Base-by-base conservation (phyloP, 2,329 filamentous ascomycete genomes). In the Pyrenochaeta sp. region DNA sequence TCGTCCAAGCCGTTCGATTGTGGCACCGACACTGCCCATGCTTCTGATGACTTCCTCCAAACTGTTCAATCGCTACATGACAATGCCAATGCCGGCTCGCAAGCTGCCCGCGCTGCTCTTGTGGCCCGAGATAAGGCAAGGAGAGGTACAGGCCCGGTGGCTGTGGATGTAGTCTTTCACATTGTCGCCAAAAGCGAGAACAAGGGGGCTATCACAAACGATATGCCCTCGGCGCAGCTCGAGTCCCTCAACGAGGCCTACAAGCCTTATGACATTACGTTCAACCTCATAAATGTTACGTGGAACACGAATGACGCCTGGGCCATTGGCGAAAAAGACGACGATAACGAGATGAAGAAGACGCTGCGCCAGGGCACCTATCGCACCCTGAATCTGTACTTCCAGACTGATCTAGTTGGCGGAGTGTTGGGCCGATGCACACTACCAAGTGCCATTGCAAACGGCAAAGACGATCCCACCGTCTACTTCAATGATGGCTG, bases 341-440 rank as follows among this genome's bases (percentile, higher is more conserved):
- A 81, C 58, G 66, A 79, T 41, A 81, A 82, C 54, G 61, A 51
- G 11, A 83, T 86, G 81, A 87, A 86, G 68, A 67, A 71, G 20
- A 69, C 79, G 2, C 79, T 86, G 2, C 82, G 83, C 18, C 73
- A 78, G 52, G 84, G 85, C 45, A 80, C 69, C 33, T 87, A 87
- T 71, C 57, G 64, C 33, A 79, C 80, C 1, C 77, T 86, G 31
- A 87, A 87, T 68, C 75, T 87, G 54, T 87, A 86, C 74, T 86
- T 86, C 75, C 82, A 86, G 69, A 82, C 81, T 29, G 77, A 85
- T 50, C 77, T 86, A 21, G 51, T 65, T 5, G 74, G 75, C 47
- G 70, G 69, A 44, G 71, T 85, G 3, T 76, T 87, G 2, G 84
- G 84, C 1, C 82, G 82, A 46, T 86, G 84, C 74, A 84, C 81